Conservation (phyloP, 345 rosid genomes). For the Eutrema japonicum region DNA sequence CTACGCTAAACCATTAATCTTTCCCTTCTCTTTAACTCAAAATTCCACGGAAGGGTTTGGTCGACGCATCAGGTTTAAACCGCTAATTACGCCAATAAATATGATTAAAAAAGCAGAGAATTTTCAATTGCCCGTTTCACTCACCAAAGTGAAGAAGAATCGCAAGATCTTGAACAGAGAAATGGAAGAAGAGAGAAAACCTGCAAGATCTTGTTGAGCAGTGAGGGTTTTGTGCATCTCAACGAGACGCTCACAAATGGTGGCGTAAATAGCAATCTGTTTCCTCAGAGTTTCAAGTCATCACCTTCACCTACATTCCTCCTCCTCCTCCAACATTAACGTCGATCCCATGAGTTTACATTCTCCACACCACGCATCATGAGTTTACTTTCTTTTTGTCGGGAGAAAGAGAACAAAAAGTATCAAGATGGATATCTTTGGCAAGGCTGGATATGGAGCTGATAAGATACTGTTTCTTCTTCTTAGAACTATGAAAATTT, state of each 20-base stretch:
- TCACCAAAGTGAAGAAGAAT: constrained; percentile 4
- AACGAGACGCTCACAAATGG: constrained; percentile 94
- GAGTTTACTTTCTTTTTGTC: too few relatives aligned
- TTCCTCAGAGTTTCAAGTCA: constrained; percentile 93
- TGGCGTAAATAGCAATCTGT: constrained; percentile 92
- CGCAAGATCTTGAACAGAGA: constrained; percentile 21
- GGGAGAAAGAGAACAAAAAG: too few relatives aligned
- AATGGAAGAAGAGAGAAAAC: constrained; percentile 30
- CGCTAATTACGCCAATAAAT: background rate
- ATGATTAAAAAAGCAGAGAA: background rate
- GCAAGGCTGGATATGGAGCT: too few relatives aligned
- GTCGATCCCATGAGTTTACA: constrained; percentile 29
- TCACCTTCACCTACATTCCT: constrained; percentile 79
- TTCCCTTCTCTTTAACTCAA: background rate
- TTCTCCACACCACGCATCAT: too few relatives aligned
- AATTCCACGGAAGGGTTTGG: background rate
- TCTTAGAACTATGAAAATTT: too few relatives aligned
- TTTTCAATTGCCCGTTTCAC: constrained; percentile 10
- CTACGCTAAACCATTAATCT: constrained; percentile 5
- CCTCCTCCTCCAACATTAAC: constrained; percentile 47
- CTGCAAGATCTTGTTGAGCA: constrained; percentile 95
- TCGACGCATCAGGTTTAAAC: constrained; percentile 29
- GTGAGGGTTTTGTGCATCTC: constrained; percentile 94
- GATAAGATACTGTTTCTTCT: too few relatives aligned
- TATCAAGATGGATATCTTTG: too few relatives aligned